These are phyloP conservation scores for Hemileccinum impolitum DNA, from an alignment of 768 basidiomycete genomes.

Conservation along the genomic window DNA sequence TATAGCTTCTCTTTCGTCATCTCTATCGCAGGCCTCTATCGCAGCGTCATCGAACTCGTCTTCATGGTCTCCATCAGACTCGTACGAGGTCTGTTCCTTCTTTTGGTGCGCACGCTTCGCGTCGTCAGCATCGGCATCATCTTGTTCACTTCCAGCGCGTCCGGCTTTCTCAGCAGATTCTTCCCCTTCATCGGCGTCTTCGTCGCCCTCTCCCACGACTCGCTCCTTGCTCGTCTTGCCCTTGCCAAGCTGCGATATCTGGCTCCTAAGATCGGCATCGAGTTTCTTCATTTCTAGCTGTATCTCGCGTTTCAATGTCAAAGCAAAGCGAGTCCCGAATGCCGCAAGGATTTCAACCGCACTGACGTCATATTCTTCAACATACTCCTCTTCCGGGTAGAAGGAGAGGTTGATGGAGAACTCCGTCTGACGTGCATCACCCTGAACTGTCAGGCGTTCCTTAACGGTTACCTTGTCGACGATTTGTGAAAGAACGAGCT, in stretches of 20 bases:
- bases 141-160: constrained; percentile 72
- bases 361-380: constrained; percentile 74
- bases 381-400: constrained; percentile 84
- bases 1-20: constrained; percentile 36
- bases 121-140: constrained; percentile 80
- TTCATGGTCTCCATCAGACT: constrained; percentile 48
- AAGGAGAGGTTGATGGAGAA: constrained; percentile 82
- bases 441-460: constrained; percentile 68
- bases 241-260: constrained; percentile 80
- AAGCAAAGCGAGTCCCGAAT: constrained; percentile 74
- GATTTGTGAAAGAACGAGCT: constrained; percentile 83
- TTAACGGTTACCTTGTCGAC: constrained; percentile 79
- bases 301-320: constrained; percentile 82
- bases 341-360: constrained; percentile 67
- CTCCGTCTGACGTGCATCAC: constrained; percentile 66
- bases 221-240: constrained; percentile 54
- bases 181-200: constrained; percentile 54
- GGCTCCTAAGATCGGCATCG: constrained; percentile 71
- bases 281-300: constrained; percentile 81
- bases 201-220: constrained; percentile 42
- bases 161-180: constrained; percentile 40
- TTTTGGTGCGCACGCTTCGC: constrained; percentile 69
- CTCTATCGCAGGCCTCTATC: constrained; percentile 56
- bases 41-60: constrained; percentile 49
- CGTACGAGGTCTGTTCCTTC: constrained; percentile 75